Conservation (phyloP, 2,329 filamentous ascomycete species). For the Cladosporium sp. region DNA sequence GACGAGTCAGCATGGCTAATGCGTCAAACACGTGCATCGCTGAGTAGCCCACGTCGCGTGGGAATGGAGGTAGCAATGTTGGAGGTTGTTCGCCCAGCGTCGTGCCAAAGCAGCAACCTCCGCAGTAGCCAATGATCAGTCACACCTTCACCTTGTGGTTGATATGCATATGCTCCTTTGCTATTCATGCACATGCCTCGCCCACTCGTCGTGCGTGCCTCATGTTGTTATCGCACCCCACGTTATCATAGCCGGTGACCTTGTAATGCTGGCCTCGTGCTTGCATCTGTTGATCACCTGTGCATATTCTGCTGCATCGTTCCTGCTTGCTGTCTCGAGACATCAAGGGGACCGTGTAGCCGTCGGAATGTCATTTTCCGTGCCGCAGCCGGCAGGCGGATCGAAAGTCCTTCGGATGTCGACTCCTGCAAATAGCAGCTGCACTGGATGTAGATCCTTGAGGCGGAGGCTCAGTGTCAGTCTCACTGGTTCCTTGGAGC, state of each 20-base stretch:
- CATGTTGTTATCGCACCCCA: background rate
- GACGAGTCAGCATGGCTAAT: background rate
- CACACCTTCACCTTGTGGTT: background rate
- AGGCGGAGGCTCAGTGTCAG: background rate
- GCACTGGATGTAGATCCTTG: background rate
- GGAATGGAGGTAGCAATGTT: background rate
- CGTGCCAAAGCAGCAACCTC: background rate
- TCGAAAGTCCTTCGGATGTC: slow-evolving; percentile 10
- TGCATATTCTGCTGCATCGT: background rate
- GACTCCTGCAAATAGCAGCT: background rate
- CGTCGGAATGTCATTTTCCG: slow-evolving; percentile 10
- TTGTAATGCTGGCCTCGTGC: background rate
- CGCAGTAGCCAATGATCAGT: slow-evolving; percentile 7
- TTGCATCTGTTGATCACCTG: background rate
- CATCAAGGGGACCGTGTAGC: background rate
- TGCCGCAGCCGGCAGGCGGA: slow-evolving; percentile 5
- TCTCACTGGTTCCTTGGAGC: slow-evolving; percentile 9
- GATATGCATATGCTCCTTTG: background rate
- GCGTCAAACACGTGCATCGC: slow-evolving; percentile 10
- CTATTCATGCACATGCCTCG: background rate
- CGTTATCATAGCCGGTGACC: background rate
- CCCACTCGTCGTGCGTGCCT: background rate
- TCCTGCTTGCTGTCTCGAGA: slow-evolving; percentile 5
- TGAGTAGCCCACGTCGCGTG: slow-evolving; percentile 1
- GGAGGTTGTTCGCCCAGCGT: background rate